Evolutionary conservation across 1,139 yeast genomes (phyloP).

Genomic region (Blastobotrys arbuscula): DNA sequence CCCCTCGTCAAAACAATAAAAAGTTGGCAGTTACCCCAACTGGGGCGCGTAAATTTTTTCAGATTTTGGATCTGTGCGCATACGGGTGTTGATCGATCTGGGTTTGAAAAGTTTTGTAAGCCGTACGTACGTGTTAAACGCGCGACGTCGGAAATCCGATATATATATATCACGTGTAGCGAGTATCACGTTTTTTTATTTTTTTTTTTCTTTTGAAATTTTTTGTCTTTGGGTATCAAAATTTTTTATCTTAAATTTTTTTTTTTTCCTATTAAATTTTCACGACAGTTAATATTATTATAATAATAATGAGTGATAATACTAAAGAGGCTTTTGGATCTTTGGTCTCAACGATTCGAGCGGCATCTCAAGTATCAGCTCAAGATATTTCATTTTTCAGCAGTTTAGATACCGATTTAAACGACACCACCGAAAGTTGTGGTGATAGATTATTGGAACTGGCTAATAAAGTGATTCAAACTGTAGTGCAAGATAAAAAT

Average conservation of each 20-base stretch:
- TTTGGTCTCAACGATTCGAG: slow-evolving; percentile 47
- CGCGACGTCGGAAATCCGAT: no score
- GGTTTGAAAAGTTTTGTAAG: no score
- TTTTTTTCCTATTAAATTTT: not conserved
- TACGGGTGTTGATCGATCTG: no score
- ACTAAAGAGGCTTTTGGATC: slow-evolving; percentile 22
- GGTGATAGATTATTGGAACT: slow-evolving; percentile 45
- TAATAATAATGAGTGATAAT: not conserved
- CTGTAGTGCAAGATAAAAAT: slow-evolving; percentile 36
- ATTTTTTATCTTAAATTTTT: not conserved
- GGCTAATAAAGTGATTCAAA: slow-evolving; percentile 48
- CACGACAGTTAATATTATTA: not conserved
- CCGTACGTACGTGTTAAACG: no score
- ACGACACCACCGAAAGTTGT: slow-evolving; percentile 40
- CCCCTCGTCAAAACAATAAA: no score
- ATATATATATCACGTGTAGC: no score
- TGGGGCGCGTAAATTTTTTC: no score
- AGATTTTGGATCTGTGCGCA: no score
- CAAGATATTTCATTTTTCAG: slow-evolving; percentile 75
- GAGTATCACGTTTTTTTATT: no score
- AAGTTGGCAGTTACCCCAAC: no score
- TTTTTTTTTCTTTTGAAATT: not conserved
- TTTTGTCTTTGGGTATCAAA: no score
- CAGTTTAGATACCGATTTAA: slow-evolving; percentile 54
- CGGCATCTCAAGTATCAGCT: slow-evolving; percentile 66